Percentiles rank a stretch among this genome's conserved stretches.
phyloP scores from a whole-genome alignment of 2,329 filamentous ascomycete species.

The Chaetomiaceae sp. region DNA sequence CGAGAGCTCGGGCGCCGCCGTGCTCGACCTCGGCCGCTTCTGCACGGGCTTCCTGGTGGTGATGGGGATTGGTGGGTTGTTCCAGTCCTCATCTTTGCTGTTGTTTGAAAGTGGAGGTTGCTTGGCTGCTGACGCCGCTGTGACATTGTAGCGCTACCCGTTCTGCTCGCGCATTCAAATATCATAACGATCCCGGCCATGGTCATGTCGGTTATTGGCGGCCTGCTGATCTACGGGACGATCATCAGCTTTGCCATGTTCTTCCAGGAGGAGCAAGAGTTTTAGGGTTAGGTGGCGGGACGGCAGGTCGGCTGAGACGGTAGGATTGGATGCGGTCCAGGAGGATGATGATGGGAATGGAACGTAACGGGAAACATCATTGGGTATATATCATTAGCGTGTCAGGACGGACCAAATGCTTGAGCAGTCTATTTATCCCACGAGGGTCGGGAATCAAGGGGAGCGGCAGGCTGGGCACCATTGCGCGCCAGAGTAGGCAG shows the following conservation, averaged over 20 bases:
- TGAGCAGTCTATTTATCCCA: background rate
- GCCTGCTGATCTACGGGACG: slow-evolving; percentile 91
- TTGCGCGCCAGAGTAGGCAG: background rate
- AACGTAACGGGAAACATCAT: background rate
- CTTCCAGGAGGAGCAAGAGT: slow-evolving; percentile 96
- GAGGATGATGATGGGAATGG: background rate
- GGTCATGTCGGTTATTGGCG: slow-evolving; percentile 90
- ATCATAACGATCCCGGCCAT: slow-evolving; percentile 80
- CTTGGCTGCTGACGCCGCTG: background rate
- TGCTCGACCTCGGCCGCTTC: slow-evolving; percentile 92
- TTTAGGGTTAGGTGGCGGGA: slow-evolving; percentile 41
- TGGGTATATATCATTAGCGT: background rate
- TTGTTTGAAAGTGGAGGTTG: background rate
- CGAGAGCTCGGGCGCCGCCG: slow-evolving; percentile 70
- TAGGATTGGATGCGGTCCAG: background rate
- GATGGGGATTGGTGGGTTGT: slow-evolving; percentile 85
- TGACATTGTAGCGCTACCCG: slow-evolving; percentile 64
- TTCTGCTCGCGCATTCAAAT: slow-evolving; percentile 78
- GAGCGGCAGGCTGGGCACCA: background rate
- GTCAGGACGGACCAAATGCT: background rate
- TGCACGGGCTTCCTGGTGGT: slow-evolving; percentile 91
- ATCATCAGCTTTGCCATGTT: slow-evolving; percentile 98
- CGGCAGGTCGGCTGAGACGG: background rate
- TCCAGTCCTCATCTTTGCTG: background rate
- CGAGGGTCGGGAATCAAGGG: background rate